Conservation (phyloP, 345 rosid genomes). For the Lumnitzera littorea region DNA sequence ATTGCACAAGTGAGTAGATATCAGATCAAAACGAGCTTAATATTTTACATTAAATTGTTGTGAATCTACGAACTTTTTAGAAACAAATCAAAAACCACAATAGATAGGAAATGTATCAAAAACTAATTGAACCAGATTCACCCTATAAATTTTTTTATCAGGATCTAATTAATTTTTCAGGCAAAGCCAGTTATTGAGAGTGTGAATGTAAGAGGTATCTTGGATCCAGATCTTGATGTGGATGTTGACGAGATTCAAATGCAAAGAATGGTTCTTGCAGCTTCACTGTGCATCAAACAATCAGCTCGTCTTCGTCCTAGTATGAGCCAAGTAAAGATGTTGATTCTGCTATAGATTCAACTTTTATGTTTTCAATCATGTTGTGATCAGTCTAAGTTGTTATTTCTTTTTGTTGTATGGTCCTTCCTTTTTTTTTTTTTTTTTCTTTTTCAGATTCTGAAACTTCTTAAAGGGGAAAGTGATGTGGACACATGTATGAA, state of each 20-base stretch:
- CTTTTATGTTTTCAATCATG: neutral
- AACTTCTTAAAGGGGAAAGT: constrained; percentile 48
- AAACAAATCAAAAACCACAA: no score
- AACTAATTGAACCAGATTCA: no score
- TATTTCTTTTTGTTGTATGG: neutral
- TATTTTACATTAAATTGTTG: no score
- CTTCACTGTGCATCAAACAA: constrained; percentile 57
- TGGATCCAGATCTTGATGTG: constrained; percentile 57
- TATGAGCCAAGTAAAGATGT: constrained; percentile 50
- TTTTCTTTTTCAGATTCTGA: constrained; percentile 44
- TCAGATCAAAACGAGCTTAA: no score
- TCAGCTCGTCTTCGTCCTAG: constrained; percentile 76
- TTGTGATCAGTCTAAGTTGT: neutral
- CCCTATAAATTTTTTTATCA: no score
- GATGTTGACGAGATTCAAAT: constrained; percentile 50
- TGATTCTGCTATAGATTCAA: neutral
- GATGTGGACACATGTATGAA: constrained; percentile 21
- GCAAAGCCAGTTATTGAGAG: constrained; percentile 62
- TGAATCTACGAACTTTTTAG: no score
- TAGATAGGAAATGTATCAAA: no score
- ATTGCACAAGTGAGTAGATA: no score
- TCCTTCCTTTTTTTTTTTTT: neutral
- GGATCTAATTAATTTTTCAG: constrained; percentile 32
- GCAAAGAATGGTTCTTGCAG: constrained; percentile 69
- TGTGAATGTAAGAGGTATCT: constrained; percentile 41